Base-by-base conservation (phyloP, 2,329 filamentous ascomycete species). In the Paraphaeosphaeria sporulosa region DNA sequence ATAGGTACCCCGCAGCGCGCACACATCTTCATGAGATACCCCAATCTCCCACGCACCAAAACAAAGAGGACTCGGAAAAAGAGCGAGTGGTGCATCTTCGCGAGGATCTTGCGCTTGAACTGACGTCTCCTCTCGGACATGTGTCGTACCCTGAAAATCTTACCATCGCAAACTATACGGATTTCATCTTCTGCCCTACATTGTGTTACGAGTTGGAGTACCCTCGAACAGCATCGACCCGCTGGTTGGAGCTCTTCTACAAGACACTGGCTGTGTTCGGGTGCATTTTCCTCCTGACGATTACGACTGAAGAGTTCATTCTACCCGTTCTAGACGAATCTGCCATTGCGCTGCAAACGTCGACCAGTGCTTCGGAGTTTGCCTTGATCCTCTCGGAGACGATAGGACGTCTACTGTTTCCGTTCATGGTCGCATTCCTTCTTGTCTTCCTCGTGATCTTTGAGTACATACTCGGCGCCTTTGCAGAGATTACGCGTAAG, bases 191-290 rank as follows among this genome's bases (percentile, higher is more conserved):
- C 73, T 98, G 94, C 72, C 95, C 95, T 17, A 99, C 95, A 0
- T 86, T 99, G 21, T 99, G 95, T 83, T 99, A 99, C 79, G 95
- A 99, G 79, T 85, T 98, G 52, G 94, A 98, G 76, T 99, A 98
- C 76, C 95, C 95, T 2, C 90, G 95, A 51, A 93, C 87, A 12
- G 76, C 85, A 13, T 81, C 83, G n/a, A 88, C 93, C 59, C 87
- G 92, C 68, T 97, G 92, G 89, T 85, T 87, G 21, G 90, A 93
- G 64, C 86, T 98, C 47, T 87, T 92, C 60, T 91, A 90, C 77
- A 98, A 98, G 79, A 88, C 92, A 23, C 79, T 94, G 17, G 95
- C 95, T 49, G 91, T 95, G 0, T 98, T 98, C 75, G 95, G 95
- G 51, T 97, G 94, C 78, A 96, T 99, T 74, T 98, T 97, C 78